A percentile compares a stretch with the other conserved stretches of the same genome.
Conservation (phyloP, 352 stramenopile genomes). For the Phytophthora cryptogea region DNA sequence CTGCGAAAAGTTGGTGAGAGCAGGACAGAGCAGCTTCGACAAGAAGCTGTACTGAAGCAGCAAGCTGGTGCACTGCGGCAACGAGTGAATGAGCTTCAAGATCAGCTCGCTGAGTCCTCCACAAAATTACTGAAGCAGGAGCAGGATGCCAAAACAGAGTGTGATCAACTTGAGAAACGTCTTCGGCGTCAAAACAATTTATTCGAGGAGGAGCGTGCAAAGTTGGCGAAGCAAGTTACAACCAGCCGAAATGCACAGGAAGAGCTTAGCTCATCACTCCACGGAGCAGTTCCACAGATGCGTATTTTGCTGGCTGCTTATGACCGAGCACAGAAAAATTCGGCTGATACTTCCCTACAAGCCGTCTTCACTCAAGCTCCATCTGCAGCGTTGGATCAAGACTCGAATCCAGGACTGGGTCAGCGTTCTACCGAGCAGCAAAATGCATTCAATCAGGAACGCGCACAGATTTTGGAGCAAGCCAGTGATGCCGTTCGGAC, state of each 20-base stretch:
- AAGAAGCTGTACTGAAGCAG: conserved; percentile 7
- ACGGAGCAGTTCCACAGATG: conserved; percentile 12
- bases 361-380: neutral
- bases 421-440: conserved; percentile 5
- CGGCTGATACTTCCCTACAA: neutral
- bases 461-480: conserved; percentile 4
- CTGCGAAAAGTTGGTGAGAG: neutral
- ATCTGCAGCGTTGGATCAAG: neutral
- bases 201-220: conserved; percentile 13
- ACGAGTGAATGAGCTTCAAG: neutral
- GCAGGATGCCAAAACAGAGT: conserved; percentile 3
- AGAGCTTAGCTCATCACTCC: conserved; percentile 12
- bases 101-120: neutral
- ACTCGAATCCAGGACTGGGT: neutral
- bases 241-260: neutral
- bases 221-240: conserved; percentile 4
- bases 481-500: conserved; percentile 6
- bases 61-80: conserved; percentile 4
- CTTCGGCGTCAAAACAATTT: conserved; percentile 2
- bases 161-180: neutral
- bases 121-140: conserved; percentile 1
- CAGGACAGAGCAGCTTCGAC: conserved; percentile 1
- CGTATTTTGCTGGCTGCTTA: conserved; percentile 16
- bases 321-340: conserved; percentile 2
- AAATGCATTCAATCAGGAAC: conserved; percentile 2